These are phyloP conservation scores for Colletotrichum sp. DNA, from an alignment of 2,329 filamentous ascomycete species.

Conservation along the genomic window DNA sequence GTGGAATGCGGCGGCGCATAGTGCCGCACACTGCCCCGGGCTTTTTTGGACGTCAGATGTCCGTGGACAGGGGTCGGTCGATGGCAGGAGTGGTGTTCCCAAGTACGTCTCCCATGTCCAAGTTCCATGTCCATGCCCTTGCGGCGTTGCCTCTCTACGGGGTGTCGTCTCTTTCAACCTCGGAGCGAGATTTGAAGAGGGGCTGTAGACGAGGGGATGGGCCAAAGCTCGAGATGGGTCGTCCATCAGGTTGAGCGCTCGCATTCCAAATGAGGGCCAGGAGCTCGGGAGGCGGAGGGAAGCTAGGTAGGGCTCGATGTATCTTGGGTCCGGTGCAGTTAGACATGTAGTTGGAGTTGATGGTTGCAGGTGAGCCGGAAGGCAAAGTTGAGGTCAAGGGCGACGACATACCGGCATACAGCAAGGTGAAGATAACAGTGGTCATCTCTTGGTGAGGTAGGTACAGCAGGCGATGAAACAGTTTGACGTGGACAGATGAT, in stretches of 20 bases:
- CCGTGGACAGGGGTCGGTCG: neutral
- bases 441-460: neutral
- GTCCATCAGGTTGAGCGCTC: neutral
- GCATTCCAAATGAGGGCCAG: slow-evolving; percentile 1
- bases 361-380: neutral
- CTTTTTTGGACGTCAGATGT: slow-evolving; percentile 8
- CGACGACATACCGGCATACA: neutral
- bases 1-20: neutral
- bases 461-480: neutral
- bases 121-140: neutral
- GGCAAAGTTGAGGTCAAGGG: neutral
- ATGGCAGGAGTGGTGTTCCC: neutral
- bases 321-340: neutral
- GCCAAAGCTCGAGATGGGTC: neutral
- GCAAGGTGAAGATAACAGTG: neutral
- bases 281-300: neutral
- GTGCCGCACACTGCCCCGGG: neutral
- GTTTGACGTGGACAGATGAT: neutral
- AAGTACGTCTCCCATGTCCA: neutral
- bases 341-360: neutral
- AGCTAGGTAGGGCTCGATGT: neutral
- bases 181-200: slow-evolving; percentile 9
- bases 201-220: neutral
- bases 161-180: neutral
- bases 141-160: neutral